These are phyloP conservation scores for Chiua virens DNA, from an alignment of 768 basidiomycete species.

Conservation along the genomic window DNA sequence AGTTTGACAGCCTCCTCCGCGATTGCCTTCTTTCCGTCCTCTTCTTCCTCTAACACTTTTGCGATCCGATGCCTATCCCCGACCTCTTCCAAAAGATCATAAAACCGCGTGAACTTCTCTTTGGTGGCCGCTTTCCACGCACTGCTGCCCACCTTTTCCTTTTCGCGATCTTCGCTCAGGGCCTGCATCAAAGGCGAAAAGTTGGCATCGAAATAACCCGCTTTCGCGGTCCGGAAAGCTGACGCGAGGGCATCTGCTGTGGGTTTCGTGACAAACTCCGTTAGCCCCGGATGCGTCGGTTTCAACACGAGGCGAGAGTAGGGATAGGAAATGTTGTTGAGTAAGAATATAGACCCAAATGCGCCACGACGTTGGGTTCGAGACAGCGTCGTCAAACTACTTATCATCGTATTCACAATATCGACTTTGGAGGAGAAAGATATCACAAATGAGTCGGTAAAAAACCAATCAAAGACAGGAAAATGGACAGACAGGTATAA, in stretches of 20 bases:
- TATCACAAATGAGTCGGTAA: not conserved
- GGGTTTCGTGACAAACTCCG: slow-evolving; percentile 56
- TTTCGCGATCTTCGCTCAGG: slow-evolving; percentile 46
- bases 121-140: slow-evolving; percentile 61
- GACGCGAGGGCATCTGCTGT: slow-evolving; percentile 64
- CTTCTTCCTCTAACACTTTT: slow-evolving; percentile 70
- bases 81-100: slow-evolving; percentile 77
- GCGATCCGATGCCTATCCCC: slow-evolving; percentile 72
- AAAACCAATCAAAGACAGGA: not conserved
- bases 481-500: slow-evolving; percentile 58
- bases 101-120: slow-evolving; percentile 83
- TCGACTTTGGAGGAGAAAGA: slow-evolving; percentile 51
- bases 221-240: slow-evolving; percentile 77
- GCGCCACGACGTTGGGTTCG: slow-evolving; percentile 60
- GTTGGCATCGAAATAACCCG: slow-evolving; percentile 81
- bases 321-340: slow-evolving; percentile 78
- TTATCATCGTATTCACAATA: slow-evolving; percentile 64
- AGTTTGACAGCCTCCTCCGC: slow-evolving; percentile 76
- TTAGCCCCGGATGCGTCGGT: slow-evolving; percentile 47
- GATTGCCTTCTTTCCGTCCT: slow-evolving; percentile 54
- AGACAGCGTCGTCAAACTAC: slow-evolving; percentile 62
- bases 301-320: slow-evolving; percentile 56
- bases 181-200: slow-evolving; percentile 75
- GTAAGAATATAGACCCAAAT: slow-evolving; percentile 71
- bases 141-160: slow-evolving; percentile 46